Evolutionary conservation across 768 basidiomycete species (phyloP).

Genomic region (Naematelia encephala): DNA sequence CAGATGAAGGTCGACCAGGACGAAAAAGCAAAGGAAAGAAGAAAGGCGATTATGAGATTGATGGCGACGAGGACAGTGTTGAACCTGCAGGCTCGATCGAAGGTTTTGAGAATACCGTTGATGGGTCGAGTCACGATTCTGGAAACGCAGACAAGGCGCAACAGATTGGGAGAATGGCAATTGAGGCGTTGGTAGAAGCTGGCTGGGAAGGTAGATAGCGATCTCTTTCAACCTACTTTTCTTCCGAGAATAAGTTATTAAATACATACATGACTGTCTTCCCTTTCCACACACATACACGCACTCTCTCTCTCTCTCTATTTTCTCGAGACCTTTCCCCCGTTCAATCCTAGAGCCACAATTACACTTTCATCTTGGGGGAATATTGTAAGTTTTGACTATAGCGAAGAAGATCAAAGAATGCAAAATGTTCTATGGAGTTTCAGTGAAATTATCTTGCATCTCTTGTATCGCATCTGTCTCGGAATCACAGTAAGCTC

Average conservation of each 20-base stretch:
- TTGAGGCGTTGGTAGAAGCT: neutral
- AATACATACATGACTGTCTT: too few species aligned
- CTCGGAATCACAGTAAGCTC: too few species aligned
- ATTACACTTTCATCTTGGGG: neutral
- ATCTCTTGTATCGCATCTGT: too few species aligned
- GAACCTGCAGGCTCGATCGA: neutral
- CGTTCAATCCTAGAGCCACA: too few species aligned
- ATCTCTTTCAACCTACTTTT: neutral
- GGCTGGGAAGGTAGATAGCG: neutral
- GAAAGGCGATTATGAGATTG: neutral
- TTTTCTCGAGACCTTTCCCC: too few species aligned
- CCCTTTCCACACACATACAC: too few species aligned
- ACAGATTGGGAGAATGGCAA: neutral
- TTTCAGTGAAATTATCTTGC: too few species aligned
- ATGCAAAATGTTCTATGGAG: neutral
- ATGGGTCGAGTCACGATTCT: neutral
- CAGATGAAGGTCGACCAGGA: slow-evolving; percentile 43
- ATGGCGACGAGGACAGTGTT: neutral
- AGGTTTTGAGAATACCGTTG: neutral
- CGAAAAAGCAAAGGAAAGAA: slow-evolving; percentile 37
- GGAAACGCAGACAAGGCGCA: neutral
- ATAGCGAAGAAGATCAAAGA: neutral
- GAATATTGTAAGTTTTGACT: neutral
- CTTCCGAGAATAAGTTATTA: too few species aligned
- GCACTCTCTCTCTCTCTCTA: too few species aligned